phyloP scores from a whole-genome alignment of 257 asterid genomes.

The Solanum tacnaense region DNA sequence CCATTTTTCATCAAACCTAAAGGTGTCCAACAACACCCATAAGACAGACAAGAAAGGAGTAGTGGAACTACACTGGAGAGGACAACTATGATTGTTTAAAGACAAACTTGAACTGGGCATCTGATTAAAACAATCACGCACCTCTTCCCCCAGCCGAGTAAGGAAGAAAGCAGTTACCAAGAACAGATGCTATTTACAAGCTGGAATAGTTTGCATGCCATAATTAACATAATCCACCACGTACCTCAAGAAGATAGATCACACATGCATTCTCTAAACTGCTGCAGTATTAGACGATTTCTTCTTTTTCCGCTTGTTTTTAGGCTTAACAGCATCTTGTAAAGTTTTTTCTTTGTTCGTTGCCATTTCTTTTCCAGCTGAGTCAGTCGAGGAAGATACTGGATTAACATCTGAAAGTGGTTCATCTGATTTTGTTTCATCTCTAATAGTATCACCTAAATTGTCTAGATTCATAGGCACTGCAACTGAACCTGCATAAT shows the following conservation, averaged over 20 bases:
- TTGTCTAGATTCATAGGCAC: conserved; percentile 25
- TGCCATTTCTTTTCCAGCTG: conserved; percentile 11
- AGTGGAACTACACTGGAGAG: background rate
- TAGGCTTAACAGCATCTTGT: conserved; percentile 80
- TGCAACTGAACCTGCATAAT: conserved; percentile 28
- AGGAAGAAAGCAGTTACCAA: background rate
- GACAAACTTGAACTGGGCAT: background rate
- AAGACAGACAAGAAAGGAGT: background rate
- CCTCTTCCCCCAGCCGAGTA: background rate
- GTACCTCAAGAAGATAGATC: background rate
- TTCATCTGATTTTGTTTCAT: conserved; percentile 6
- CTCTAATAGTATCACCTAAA: conserved; percentile 9
- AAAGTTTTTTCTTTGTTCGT: conserved; percentile 38
- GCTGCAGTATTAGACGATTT: conserved; percentile 16
- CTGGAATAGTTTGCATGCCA: background rate
- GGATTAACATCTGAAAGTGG: conserved; percentile 14
- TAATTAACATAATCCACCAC: background rate
- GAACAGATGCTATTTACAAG: background rate
- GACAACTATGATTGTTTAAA: background rate
- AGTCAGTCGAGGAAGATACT: conserved; percentile 21
- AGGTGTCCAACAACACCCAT: background rate
- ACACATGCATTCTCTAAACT: conserved; percentile 19
- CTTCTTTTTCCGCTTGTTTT: conserved; percentile 66
- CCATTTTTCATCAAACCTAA: background rate
- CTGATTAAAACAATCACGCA: background rate